Percentiles rank a stretch among this genome's conserved stretches.
These are phyloP conservation scores for Meyerozyma athensensis DNA, from an alignment of 1,139 yeast genomes.

Conservation along the genomic window DNA sequence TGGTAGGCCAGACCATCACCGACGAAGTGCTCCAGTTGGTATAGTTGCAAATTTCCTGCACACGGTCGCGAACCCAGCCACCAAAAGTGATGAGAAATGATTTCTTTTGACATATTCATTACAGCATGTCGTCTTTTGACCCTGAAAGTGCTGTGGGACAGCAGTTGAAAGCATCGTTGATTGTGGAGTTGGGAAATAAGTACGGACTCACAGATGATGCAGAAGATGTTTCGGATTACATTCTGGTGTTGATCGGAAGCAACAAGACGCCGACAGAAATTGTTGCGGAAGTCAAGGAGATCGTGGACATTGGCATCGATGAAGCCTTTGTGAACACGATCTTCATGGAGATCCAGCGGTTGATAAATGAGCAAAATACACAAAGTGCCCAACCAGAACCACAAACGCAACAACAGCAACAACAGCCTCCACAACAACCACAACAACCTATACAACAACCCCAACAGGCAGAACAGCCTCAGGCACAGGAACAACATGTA, in stretches of 20 bases:
- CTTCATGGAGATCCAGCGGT: conserved; percentile 49
- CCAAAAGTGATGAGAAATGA: neutral
- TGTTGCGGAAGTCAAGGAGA: conserved; percentile 55
- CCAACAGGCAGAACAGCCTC: conserved; percentile 9
- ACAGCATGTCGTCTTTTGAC: conserved; percentile 26
- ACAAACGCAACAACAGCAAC: conserved; percentile 8
- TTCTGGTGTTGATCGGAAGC: conserved; percentile 67
- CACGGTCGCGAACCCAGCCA: neutral
- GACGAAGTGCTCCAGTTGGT: conserved; percentile 48
- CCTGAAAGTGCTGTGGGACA: conserved; percentile 42
- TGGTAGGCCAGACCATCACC: conserved; percentile 56
- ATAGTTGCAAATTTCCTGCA: conserved; percentile 8
- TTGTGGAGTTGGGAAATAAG: conserved; percentile 33
- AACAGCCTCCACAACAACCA: conserved; percentile 6
- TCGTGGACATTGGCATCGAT: conserved; percentile 58
- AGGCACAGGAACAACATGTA: conserved; percentile 14
- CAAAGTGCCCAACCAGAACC: conserved; percentile 10
- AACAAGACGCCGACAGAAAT: conserved; percentile 64
- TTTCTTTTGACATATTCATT: neutral
- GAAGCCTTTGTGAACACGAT: conserved; percentile 46
- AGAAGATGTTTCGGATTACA: conserved; percentile 74
- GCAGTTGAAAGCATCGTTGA: conserved; percentile 31
- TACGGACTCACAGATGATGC: conserved; percentile 55
- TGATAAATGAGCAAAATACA: conserved; percentile 14
- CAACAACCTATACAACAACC: conserved; percentile 9